Conservation (phyloP, 345 rosid species). For the Rhizophora mangle region DNA sequence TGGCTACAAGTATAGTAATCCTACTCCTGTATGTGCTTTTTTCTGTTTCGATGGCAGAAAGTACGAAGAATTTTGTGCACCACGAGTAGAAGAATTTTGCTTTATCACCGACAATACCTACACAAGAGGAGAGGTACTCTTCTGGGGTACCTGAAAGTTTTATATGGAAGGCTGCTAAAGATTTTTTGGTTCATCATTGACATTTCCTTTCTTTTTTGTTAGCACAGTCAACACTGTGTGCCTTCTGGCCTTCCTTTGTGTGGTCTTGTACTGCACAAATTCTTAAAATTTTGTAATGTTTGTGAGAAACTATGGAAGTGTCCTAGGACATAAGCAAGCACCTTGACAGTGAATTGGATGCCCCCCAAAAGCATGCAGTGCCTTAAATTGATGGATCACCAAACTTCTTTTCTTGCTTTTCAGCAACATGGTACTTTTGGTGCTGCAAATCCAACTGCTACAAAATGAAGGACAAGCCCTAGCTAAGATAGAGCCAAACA, state of each 20-base stretch:
- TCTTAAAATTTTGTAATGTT: no score
- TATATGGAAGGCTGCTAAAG: background rate
- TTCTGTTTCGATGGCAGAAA: constrained; percentile 49
- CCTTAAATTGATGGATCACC: no score
- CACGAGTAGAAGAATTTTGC: constrained; percentile 89
- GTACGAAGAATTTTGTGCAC: constrained; percentile 86
- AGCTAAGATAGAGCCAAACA: background rate
- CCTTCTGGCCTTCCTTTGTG: background rate
- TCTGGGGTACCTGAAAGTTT: background rate
- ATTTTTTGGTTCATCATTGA: background rate
- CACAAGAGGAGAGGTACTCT: constrained; percentile 61
- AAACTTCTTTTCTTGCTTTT: no score
- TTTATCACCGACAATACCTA: constrained; percentile 90
- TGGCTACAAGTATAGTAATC: no score
- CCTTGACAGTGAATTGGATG: no score
- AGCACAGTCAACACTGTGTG: background rate
- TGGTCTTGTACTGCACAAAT: background rate
- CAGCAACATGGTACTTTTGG: no score
- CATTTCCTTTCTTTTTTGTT: background rate
- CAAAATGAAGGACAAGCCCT: no score
- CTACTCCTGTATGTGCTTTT: constrained; percentile 15
- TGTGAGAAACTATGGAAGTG: no score
- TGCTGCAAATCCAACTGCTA: no score
- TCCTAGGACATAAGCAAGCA: no score
- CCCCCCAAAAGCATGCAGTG: no score